phyloP scores from a whole-genome alignment of 768 basidiomycete species.

The Mrakia gelida region DNA sequence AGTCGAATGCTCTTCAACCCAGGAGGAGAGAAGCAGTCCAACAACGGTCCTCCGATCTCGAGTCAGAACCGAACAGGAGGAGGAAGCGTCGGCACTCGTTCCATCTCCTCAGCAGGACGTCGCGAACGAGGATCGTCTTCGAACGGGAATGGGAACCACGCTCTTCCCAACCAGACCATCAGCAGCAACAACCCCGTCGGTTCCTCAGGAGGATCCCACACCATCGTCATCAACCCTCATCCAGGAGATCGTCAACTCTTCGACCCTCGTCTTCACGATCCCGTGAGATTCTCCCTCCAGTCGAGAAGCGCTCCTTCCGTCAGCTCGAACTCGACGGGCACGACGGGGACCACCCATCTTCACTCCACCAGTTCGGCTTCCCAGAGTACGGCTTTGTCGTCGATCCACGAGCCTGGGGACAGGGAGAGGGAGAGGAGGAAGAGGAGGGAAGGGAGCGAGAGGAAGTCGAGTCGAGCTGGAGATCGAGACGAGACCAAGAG shows the following conservation, averaged over 20 bases:
- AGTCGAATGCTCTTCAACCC: constrained; percentile 19
- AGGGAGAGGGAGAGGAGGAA: constrained; percentile 41
- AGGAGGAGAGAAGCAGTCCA: constrained; percentile 6
- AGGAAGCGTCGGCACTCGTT: not conserved
- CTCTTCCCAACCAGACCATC: constrained; percentile 19
- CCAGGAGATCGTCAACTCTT: constrained; percentile 39
- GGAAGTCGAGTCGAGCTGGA: constrained; percentile 34
- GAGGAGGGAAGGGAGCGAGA: constrained; percentile 44
- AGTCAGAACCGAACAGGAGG: not conserved
- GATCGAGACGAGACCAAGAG: constrained; percentile 37
- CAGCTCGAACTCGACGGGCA: constrained; percentile 35
- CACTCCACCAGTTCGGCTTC: constrained; percentile 27
- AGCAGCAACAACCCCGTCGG: not conserved
- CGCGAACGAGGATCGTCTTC: not conserved
- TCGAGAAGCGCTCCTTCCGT: constrained; percentile 26
- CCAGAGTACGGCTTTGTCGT: constrained; percentile 23
- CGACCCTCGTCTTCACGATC: constrained; percentile 86
- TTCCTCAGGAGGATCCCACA: not conserved
- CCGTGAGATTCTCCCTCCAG: constrained; percentile 63
- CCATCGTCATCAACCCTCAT: constrained; percentile 11
- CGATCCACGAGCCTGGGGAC: constrained; percentile 40
- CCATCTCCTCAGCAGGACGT: constrained; percentile 13
- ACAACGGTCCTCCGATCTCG: not conserved
- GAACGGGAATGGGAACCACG: constrained; percentile 1
- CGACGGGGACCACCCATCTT: constrained; percentile 43